Conservation (phyloP, 148 eudicot genomes). For the Fallopia convolvulus region DNA sequence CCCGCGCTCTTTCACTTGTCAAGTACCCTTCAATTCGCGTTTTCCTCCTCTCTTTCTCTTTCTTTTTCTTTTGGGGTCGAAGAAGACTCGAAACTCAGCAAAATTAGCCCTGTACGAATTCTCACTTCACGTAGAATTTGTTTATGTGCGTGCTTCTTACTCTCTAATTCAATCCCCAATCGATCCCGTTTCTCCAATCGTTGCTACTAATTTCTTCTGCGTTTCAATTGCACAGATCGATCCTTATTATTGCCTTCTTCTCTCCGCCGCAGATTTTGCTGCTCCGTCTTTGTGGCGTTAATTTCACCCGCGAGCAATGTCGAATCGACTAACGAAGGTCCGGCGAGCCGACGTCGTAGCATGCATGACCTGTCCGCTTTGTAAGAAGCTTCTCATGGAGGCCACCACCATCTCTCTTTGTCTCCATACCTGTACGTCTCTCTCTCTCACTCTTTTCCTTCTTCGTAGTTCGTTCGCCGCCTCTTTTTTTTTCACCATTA, state of each 20-base stretch:
- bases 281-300: background rate
- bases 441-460: background rate
- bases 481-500: background rate
- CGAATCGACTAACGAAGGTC: slow-evolving; percentile 57
- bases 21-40: background rate
- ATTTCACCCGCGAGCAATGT: slow-evolving; percentile 18
- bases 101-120: background rate
- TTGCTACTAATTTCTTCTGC: background rate
- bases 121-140: background rate
- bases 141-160: background rate
- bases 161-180: background rate
- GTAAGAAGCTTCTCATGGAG: slow-evolving; percentile 54
- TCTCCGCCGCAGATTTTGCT: background rate
- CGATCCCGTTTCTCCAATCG: background rate
- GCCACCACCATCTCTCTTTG: slow-evolving; percentile 84
- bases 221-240: background rate
- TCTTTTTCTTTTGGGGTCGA: background rate
- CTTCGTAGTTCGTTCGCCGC: background rate
- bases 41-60: too few species aligned
- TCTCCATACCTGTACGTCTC: slow-evolving; percentile 77
- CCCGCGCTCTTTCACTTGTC: background rate
- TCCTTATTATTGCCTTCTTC: background rate
- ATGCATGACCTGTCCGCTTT: slow-evolving; percentile 95
- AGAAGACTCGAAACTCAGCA: background rate
- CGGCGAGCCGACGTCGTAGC: slow-evolving; percentile 53